Base-by-base conservation (phyloP, 1,284 basidiomycete species). In the Trametes polyzona region DNA sequence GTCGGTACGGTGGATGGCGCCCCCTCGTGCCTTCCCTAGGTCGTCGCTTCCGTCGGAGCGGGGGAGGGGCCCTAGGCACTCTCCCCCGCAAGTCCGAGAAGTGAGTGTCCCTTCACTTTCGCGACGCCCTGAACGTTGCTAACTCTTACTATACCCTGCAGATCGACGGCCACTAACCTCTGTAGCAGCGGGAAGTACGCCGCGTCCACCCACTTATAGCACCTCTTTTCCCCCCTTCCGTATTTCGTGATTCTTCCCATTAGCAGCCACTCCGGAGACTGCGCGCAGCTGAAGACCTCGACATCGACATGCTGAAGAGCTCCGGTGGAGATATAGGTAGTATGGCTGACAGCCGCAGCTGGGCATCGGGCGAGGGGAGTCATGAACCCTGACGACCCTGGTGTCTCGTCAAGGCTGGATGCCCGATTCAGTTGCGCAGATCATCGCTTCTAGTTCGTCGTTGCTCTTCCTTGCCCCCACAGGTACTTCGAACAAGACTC, bases 231-330 rank as follows among this genome's bases (percentile, higher is more conserved):
- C n/a, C n/a, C n/a, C n/a, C n/a, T n/a, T n/a, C n/a, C n/a, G n/a
- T n/a, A n/a, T n/a, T n/a, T n/a, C n/a, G n/a, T n/a, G n/a, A n/a
- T n/a, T n/a, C n/a, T n/a, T n/a, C n/a, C n/a, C n/a, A n/a, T n/a
- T n/a, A n/a, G n/a, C n/a, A n/a, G n/a, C n/a, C n/a, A n/a, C n/a
- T n/a, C n/a, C n/a, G n/a, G n/a, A n/a, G n/a, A n/a, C 6, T 37
- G 30, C 53, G 53, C 53, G 52, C 52, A 54, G 53, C 53, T 43
- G 53, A 54, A 54, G 52, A 47, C 52, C 30, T 10, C 27, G 26
- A 47, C 21, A 24, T 19, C 37, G 44, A 35, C 9, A 41, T 29
- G 41, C 24, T 11, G 12, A 6, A 14, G 10, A n/a, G 4, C 16
- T 11, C 6, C 8, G 16, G 41, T 12, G 36, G 37, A 21, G 36